Percentiles rank a stretch among this genome's conserved stretches.
These are phyloP conservation scores for Leccinellum rugosiceps DNA, from an alignment of 768 basidiomycete genomes.

Conservation along the genomic window DNA sequence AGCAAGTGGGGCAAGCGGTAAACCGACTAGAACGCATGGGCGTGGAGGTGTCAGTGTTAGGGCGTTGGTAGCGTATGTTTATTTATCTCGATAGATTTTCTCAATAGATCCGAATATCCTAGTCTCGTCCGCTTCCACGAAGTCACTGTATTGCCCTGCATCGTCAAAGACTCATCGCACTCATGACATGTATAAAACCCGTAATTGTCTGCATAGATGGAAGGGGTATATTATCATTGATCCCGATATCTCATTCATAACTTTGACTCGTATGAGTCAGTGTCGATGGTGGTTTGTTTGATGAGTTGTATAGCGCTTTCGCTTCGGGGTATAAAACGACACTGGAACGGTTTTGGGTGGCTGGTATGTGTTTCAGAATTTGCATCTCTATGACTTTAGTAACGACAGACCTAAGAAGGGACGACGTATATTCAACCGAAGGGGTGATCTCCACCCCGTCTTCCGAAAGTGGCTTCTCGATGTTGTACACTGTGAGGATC, in stretches of 20 bases:
- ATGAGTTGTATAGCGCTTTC: slow-evolving; percentile 32
- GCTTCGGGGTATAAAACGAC: slow-evolving; percentile 36
- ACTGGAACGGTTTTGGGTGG: slow-evolving; percentile 41
- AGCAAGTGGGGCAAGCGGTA: slow-evolving; percentile 35
- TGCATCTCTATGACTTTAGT: not conserved
- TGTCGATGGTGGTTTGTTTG: slow-evolving; percentile 1
- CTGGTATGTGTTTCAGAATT: slow-evolving; percentile 18
- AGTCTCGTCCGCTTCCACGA: not conserved
- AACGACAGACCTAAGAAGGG: slow-evolving; percentile 33
- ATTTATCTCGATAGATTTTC: not conserved
- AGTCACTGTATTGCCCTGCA: not conserved
- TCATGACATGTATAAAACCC: not conserved
- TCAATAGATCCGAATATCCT: not conserved
- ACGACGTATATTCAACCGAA: slow-evolving; percentile 34
- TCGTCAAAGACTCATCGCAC: not conserved
- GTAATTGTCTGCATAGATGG: not conserved
- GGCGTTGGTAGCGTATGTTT: slow-evolving; percentile 42
- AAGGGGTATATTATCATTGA: not conserved
- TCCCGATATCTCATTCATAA: not conserved
- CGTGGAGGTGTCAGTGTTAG: slow-evolving; percentile 39
- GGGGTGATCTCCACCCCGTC: slow-evolving; percentile 35
- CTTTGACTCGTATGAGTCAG: not conserved
- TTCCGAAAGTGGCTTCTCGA: slow-evolving; percentile 34
- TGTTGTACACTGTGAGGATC: slow-evolving; percentile 38
- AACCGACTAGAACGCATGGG: slow-evolving; percentile 34